These are phyloP conservation scores for Hylodesmum podocarpum DNA, from an alignment of 306 rosid genomes.

Conservation along the genomic window DNA sequence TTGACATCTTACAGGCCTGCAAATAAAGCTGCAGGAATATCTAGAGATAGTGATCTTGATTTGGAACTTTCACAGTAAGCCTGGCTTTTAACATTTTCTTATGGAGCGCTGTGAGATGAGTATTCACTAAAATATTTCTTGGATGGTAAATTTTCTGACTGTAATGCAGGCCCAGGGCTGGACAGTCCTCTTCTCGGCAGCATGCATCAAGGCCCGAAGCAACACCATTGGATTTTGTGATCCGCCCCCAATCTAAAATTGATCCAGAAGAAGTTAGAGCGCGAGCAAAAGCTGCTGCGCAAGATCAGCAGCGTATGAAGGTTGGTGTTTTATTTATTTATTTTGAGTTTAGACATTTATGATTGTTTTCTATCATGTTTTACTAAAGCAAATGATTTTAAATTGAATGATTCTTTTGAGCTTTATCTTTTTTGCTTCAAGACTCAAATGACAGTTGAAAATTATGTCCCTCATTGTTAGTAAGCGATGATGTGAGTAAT, in stretches of 20 bases:
- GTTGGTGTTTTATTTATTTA: conserved; percentile 40
- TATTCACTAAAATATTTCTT: background rate
- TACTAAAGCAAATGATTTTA: background rate
- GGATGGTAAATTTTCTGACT: conserved; percentile 16
- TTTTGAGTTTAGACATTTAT: background rate
- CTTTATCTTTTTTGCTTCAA: background rate
- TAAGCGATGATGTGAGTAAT: background rate
- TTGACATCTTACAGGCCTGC: conserved; percentile 52
- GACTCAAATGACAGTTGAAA: background rate
- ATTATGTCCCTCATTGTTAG: background rate
- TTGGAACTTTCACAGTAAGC: conserved; percentile 87
- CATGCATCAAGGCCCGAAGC: conserved; percentile 94
- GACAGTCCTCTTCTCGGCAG: conserved; percentile 82
- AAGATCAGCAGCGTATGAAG: conserved; percentile 92
- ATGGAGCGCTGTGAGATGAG: background rate
- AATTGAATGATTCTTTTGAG: background rate
- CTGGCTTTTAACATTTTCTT: background rate
- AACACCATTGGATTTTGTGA: conserved; percentile 88
- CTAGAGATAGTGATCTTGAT: conserved; percentile 94
- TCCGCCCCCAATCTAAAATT: conserved; percentile 92
- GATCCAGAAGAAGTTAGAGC: conserved; percentile 96
- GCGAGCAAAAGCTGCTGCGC: conserved; percentile 73
- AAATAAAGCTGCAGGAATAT: conserved; percentile 78
- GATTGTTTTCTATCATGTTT: background rate
- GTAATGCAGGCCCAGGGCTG: conserved; percentile 74